These are phyloP conservation scores for Didymella pomorum DNA, from an alignment of 2,329 filamentous ascomycete genomes.

Conservation along the genomic window DNA sequence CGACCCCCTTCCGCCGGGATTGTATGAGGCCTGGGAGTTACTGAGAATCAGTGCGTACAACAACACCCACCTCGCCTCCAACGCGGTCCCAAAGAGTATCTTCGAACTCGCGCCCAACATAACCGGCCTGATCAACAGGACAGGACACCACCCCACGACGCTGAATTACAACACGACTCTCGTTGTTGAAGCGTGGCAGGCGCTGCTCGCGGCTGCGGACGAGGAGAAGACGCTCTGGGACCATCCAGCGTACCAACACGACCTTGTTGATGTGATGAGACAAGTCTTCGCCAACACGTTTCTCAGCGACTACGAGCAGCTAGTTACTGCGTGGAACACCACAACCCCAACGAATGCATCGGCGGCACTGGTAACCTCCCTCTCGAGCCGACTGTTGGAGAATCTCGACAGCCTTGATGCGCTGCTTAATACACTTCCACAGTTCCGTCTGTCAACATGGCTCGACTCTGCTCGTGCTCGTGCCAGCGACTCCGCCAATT, in stretches of 20 bases:
- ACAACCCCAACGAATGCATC: neutral
- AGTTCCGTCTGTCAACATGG: neutral
- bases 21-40: neutral
- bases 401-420: neutral
- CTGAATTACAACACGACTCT: conserved; percentile 54
- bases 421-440: neutral
- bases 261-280: neutral
- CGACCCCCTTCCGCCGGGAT: neutral
- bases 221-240: neutral
- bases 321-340: neutral
- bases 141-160: conserved; percentile 54
- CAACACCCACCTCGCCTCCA: neutral
- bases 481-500: neutral
- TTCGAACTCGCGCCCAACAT: conserved; percentile 54
- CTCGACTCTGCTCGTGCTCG: neutral
- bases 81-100: neutral
- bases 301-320: neutral
- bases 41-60: neutral
- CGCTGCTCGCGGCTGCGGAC: neutral
- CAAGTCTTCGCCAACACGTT: neutral
- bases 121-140: conserved; percentile 51
- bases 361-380: neutral
- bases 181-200: conserved; percentile 53
- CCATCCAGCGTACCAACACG: neutral
- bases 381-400: neutral